These are phyloP conservation scores for Dactylellina parvicollis DNA, from an alignment of 2,329 filamentous ascomycete genomes.

Conservation along the genomic window DNA sequence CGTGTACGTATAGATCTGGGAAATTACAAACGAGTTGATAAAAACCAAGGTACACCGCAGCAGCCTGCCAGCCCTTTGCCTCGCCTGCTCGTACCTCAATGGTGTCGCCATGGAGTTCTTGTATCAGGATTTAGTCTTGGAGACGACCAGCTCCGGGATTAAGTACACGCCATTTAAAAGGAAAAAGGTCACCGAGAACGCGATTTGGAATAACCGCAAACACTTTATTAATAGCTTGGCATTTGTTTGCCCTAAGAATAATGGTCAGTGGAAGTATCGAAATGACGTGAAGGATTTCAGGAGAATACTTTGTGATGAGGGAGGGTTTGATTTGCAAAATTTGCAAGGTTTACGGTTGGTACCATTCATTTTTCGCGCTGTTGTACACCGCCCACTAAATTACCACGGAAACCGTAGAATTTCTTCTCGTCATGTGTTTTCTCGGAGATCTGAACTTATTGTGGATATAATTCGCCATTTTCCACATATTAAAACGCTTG, in stretches of 20 bases:
- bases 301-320: background rate
- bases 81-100: background rate
- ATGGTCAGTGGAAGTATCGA: background rate
- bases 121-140: background rate
- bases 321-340: background rate
- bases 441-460: background rate
- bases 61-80: background rate
- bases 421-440: background rate
- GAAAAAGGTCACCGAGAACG: background rate
- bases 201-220: background rate
- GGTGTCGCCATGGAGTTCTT: background rate
- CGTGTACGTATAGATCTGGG: background rate
- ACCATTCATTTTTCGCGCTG: background rate
- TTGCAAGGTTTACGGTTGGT: background rate
- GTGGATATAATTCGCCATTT: background rate
- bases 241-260: background rate
- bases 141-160: background rate
- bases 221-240: background rate
- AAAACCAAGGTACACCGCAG: background rate
- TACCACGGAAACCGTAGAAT: background rate
- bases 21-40: background rate
- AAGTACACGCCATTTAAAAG: background rate
- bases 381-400: background rate
- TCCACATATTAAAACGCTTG: background rate
- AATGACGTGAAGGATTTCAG: background rate